A percentile compares a stretch with the other conserved stretches of the same genome.
phyloP scores from a whole-genome alignment of 495 filamentous ascomycete genomes.

The Hypoxylon cercidicola region DNA sequence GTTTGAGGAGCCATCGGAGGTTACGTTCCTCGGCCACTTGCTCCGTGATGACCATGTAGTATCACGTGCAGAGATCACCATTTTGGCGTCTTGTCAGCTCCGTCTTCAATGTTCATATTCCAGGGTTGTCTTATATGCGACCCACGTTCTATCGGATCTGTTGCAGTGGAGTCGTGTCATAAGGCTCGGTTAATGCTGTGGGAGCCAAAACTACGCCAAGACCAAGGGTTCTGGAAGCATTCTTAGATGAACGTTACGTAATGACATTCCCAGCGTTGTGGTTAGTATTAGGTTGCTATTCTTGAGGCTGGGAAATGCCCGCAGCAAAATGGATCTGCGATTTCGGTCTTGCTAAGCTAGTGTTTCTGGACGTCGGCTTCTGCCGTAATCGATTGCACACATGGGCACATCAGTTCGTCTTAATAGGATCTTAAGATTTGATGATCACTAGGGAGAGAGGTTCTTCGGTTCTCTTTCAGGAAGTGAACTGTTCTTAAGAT shows the following conservation, averaged over 20 bases:
- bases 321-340: no score
- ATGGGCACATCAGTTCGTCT: conserved; percentile 6
- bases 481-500: conserved; percentile 14
- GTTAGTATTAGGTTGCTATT: neutral
- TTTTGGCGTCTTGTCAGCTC: conserved; percentile 36
- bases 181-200: conserved; percentile 32
- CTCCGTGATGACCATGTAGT: conserved; percentile 8
- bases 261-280: neutral
- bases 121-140: conserved; percentile 33
- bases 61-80: conserved; percentile 34
- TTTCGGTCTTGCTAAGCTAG: no score
- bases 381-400: conserved; percentile 6
- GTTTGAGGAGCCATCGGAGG: conserved; percentile 16
- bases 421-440: conserved; percentile 31
- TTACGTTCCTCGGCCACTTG: conserved; percentile 21
- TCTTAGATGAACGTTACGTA: neutral
- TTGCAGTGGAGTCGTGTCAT: conserved; percentile 18
- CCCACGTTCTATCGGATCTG: conserved; percentile 27
- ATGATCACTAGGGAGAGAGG: conserved; percentile 6
- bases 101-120: conserved; percentile 22
- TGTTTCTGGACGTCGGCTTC: neutral
- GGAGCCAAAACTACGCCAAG: conserved; percentile 11
- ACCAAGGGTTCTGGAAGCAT: conserved; percentile 30
- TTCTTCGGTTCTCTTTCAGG: conserved; percentile 22
- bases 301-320: no score